Conservation (phyloP, 2,329 filamentous ascomycete genomes). For the Fonsecaea pugnacius region DNA sequence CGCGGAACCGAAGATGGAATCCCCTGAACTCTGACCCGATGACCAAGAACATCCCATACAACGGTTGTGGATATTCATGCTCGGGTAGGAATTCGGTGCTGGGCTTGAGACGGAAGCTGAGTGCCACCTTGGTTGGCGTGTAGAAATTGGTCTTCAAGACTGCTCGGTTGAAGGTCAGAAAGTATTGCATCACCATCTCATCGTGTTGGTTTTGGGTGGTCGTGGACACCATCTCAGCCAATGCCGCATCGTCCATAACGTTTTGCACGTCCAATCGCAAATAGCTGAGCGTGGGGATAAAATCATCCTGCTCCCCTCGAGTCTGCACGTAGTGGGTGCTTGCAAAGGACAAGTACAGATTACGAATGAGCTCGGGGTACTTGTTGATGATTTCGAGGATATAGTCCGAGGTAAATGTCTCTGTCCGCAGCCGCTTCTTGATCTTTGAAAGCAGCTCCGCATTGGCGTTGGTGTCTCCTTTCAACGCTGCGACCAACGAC, state of each 20-base stretch:
- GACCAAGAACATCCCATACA: conserved; percentile 98
- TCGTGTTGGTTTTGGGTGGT: conserved; percentile 93
- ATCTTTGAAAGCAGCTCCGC: conserved; percentile 88
- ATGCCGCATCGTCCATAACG: conserved; percentile 73
- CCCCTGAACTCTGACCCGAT: conserved; percentile 96
- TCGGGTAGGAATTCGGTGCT: conserved; percentile 75
- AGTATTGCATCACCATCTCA: conserved; percentile 96
- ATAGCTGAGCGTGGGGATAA: conserved; percentile 71
- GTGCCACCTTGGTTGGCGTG: conserved; percentile 95
- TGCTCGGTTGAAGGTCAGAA: conserved; percentile 91
- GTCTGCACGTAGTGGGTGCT: conserved; percentile 78
- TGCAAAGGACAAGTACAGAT: conserved; percentile 89
- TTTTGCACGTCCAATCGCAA: conserved; percentile 69
- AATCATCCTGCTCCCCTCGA: conserved; percentile 67
- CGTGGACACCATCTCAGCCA: conserved; percentile 77
- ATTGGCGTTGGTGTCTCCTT: conserved; percentile 79
- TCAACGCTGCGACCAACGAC: conserved; percentile 79
- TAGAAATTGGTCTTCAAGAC: conserved; percentile 98
- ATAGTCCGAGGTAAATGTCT: conserved; percentile 98
- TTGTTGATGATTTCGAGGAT: conserved; percentile 95
- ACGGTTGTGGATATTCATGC: conserved; percentile 87
- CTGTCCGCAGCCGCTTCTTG: conserved; percentile 90
- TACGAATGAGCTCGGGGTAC: conserved; percentile 84
- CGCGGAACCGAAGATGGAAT: conserved; percentile 96
- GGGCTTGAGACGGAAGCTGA: conserved; percentile 93